Evolutionary conservation across 208 protist species (phyloP), one percentile per base, ranked within the genome.

Genomic region (Leishmania mexicana): DNA sequence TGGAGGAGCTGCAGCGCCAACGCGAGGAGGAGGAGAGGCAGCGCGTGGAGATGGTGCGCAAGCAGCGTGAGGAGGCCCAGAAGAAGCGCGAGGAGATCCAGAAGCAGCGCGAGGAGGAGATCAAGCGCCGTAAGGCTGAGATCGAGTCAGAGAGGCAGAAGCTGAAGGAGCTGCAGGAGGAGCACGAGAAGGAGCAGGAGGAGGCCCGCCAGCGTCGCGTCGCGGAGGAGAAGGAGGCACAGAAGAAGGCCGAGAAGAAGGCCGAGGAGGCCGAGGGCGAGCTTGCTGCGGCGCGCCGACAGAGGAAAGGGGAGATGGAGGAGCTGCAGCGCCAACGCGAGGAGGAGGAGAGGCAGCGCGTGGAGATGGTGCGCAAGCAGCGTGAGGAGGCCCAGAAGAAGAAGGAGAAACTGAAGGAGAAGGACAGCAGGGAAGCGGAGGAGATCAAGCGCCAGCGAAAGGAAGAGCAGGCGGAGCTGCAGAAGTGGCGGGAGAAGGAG

Each of bases 101-200:
- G 62, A 83, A 81, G 81, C 70, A 87, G 80, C 79, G 81, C 53
- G 83, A 85, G 58, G 83, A 89, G 79, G 83, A 89, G 78, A 83
- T 86, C 67, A 89, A 89, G 86, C 83, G 83, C 75, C 81, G 78
- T 40, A 83, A 87, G 65, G 80, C 81, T 24, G 78, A 64, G 38
- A 11, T 81, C 31, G 85, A 88, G 58, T 75, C 64, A 7, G 85
- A 88, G 75, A 82, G 77, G 81, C 60, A 84, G 82, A 74, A 75
- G 58, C 76, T 85, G 60, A 86, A 87, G 81, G 81, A 90, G 80
- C 67, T 84, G 47, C 77, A 87, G 82, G 81, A 90, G 75, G 75
- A 85, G 62, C 77, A 79, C 40, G 85, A 87, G 76, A 84, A 87
- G 84, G 81, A 85, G 72, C 73, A 80, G 68, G 83, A 86, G 57